Percentiles rank a stretch among this genome's conserved stretches.
phyloP scores from a whole-genome alignment of 805 yeast genomes.

The Metschnikowia santaceciliae region DNA sequence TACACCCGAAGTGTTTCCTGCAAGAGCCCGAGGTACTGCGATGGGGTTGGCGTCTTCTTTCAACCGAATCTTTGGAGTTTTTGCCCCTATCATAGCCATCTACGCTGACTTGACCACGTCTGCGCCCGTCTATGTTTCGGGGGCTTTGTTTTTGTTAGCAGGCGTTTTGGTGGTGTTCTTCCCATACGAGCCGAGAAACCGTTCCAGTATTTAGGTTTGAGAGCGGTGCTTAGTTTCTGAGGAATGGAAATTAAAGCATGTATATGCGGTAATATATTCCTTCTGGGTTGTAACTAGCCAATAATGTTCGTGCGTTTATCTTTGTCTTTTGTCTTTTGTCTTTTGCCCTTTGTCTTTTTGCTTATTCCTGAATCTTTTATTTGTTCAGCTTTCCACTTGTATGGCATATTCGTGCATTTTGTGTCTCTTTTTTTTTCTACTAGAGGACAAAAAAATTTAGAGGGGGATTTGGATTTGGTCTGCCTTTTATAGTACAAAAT shows the following conservation, averaged over 20 bases:
- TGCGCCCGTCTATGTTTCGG: conserved; percentile 61
- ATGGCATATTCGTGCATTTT: too few species aligned
- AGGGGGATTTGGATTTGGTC: neutral
- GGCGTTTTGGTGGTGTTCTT: conserved; percentile 34
- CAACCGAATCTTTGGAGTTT: conserved; percentile 49
- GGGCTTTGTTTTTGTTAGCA: conserved; percentile 49
- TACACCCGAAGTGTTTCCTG: conserved; percentile 61
- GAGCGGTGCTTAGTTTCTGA: too few species aligned
- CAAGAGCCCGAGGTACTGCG: conserved; percentile 50
- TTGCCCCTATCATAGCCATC: conserved; percentile 56
- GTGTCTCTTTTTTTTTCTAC: too few species aligned
- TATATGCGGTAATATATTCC: neutral
- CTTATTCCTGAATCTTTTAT: too few species aligned
- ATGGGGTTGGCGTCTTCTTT: conserved; percentile 56
- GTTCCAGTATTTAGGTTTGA: conserved; percentile 15
- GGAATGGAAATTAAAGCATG: too few species aligned
- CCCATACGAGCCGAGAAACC: conserved; percentile 47
- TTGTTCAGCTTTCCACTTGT: too few species aligned
- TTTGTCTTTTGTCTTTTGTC: too few species aligned
- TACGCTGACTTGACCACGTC: conserved; percentile 52
- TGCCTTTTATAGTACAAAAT: neutral
- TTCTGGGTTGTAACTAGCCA: neutral
- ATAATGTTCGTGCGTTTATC: too few species aligned
- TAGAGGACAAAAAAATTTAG: neutral
- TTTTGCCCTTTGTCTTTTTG: too few species aligned